phyloP scores from a whole-genome alignment of 2,329 filamentous ascomycete species.

The Calonectria hawksworthii region DNA sequence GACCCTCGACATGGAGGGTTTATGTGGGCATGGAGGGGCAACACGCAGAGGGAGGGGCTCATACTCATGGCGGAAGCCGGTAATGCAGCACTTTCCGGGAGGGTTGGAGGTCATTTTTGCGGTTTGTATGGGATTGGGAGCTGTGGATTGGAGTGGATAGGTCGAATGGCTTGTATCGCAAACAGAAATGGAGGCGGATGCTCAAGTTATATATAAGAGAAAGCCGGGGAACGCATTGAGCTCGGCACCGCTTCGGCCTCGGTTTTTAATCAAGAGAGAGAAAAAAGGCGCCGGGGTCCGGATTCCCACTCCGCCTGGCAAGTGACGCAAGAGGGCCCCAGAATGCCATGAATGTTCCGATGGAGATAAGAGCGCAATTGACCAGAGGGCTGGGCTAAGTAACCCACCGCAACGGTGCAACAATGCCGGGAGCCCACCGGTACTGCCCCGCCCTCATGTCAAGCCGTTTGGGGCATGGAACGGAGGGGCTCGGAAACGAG shows the following conservation, averaged over 20 bases:
- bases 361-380: slow-evolving; percentile 4
- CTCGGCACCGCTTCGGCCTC: slow-evolving; percentile 16
- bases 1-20: neutral
- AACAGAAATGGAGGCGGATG: neutral
- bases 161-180: neutral
- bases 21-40: neutral
- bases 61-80: slow-evolving; percentile 68
- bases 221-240: neutral
- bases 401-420: neutral
- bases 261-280: slow-evolving; percentile 29
- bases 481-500: slow-evolving; percentile 1
- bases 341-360: slow-evolving; percentile 15
- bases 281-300: slow-evolving; percentile 18
- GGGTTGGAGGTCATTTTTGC: slow-evolving; percentile 67
- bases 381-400: neutral
- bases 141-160: neutral
- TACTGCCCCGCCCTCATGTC: neutral
- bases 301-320: slow-evolving; percentile 4
- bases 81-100: slow-evolving; percentile 65
- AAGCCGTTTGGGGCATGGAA: neutral
- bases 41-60: slow-evolving; percentile 42
- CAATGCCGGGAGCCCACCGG: slow-evolving; percentile 4
- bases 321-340: slow-evolving; percentile 39
- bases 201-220: neutral
- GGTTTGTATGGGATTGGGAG: neutral